Conservation (phyloP, 2,329 filamentous ascomycete genomes). For the Fusarium scirpi region DNA sequence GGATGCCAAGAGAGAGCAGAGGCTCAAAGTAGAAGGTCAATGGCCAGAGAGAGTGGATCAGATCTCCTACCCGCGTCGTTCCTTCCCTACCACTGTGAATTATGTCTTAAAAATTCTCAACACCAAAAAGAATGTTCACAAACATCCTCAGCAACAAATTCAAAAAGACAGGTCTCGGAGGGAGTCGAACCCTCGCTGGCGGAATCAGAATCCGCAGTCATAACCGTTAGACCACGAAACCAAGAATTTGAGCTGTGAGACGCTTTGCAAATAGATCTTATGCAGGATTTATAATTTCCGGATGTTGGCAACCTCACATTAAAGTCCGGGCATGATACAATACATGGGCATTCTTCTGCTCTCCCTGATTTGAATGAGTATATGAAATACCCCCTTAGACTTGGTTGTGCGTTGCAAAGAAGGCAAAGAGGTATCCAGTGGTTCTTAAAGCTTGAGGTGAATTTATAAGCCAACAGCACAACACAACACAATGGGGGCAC, state of each 20-base stretch:
- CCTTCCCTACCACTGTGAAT: not conserved
- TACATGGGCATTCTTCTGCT: not conserved
- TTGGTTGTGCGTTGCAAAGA: not conserved
- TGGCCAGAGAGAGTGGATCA: not conserved
- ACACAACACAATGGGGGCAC: not conserved
- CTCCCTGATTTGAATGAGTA: not conserved
- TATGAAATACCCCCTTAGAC: not conserved
- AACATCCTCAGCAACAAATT: too few species aligned
- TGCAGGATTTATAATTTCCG: not conserved
- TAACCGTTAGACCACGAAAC: constrained; percentile 39
- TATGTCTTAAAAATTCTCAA: not conserved
- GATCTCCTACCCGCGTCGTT: not conserved
- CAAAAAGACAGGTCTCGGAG: not conserved
- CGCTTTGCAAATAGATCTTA: not conserved
- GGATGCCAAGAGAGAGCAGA: not conserved
- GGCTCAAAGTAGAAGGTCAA: not conserved
- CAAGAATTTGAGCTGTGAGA: not conserved
- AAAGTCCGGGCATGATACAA: not conserved
- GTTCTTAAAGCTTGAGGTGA: not conserved
- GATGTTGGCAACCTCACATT: not conserved
- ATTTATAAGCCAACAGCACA: not conserved
- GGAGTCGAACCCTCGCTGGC: constrained; percentile 31
- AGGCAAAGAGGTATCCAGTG: not conserved
- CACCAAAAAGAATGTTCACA: not conserved
- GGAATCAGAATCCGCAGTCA: constrained; percentile 4